These are phyloP conservation scores for Saccharum officinarum DNA, from an alignment of 176 grass and related monocot species.

Conservation along the genomic window DNA sequence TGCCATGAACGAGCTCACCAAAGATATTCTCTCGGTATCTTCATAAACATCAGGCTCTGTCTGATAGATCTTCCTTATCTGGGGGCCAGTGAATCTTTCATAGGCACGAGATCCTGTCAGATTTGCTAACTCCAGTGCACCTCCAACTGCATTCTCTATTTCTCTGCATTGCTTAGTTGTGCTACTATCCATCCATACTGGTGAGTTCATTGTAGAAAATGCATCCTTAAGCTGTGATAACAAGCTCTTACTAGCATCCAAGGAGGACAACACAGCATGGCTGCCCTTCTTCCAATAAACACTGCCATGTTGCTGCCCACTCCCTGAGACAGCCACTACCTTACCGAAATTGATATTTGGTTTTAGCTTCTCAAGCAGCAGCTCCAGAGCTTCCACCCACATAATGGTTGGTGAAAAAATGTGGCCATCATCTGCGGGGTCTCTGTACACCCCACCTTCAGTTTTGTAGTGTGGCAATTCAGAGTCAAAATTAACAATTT, in stretches of 20 bases:
- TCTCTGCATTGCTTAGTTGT: conserved; percentile 93
- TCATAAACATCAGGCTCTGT: conserved; percentile 57
- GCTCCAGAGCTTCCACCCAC: conserved; percentile 91
- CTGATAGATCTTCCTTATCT: conserved; percentile 83
- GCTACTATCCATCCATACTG: conserved; percentile 99
- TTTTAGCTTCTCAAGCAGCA: conserved; percentile 84
- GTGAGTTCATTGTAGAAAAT: conserved; percentile 79
- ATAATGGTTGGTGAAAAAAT: conserved; percentile 90
- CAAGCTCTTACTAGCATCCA: conserved; percentile 70
- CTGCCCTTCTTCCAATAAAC: conserved; percentile 93
- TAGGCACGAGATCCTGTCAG: conserved; percentile 86
- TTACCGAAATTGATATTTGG: conserved; percentile 65
- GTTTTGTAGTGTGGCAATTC: conserved; percentile 85
- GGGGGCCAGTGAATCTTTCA: conserved; percentile 91
- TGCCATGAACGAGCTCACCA: conserved; percentile 96
- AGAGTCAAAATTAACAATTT: conserved; percentile 83
- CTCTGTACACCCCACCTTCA: conserved; percentile 86
- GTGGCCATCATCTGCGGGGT: conserved; percentile 61
- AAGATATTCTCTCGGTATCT: conserved; percentile 82
- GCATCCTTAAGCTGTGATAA: conserved; percentile 56
- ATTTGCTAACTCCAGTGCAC: conserved; percentile 82
- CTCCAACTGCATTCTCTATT: conserved; percentile 84
- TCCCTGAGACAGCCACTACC: conserved; percentile 74
- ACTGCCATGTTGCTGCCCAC: conserved; percentile 94
- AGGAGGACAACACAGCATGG: conserved; percentile 54